phyloP scores from a whole-genome alignment of 768 basidiomycete species.

The Tephrocybe sp. region DNA sequence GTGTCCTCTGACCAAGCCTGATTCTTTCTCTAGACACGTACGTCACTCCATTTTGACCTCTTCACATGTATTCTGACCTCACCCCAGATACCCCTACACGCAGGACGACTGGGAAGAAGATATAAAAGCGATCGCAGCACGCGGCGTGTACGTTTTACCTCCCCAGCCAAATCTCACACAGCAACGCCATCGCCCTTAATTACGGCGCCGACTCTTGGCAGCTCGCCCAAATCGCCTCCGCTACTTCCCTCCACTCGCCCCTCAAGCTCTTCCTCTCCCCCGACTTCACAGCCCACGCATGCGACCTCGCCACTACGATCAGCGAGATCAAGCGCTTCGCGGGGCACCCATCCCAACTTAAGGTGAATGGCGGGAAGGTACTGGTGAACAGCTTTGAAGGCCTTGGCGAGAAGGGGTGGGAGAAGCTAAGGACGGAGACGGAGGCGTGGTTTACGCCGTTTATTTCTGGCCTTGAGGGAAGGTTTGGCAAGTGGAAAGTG shows the following conservation, averaged over 20 bases:
- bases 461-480: constrained; percentile 51
- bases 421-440: constrained; percentile 44
- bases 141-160: constrained; percentile 33
- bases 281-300: constrained; percentile 54
- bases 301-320: constrained; percentile 42
- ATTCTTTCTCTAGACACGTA: constrained; percentile 39
- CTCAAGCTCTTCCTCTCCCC: constrained; percentile 61
- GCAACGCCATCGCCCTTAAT: constrained; percentile 66
- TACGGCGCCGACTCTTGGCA: constrained; percentile 58
- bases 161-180: constrained; percentile 28
- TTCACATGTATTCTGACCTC: neutral
- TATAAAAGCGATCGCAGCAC: constrained; percentile 38
- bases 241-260: constrained; percentile 34
- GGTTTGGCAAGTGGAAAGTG: constrained; percentile 45
- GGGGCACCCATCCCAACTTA: constrained; percentile 54
- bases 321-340: constrained; percentile 45
- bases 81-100: constrained; percentile 37
- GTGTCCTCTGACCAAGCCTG: neutral
- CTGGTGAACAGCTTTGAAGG: constrained; percentile 66
- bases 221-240: constrained; percentile 42
- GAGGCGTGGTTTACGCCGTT: constrained; percentile 53
- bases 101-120: constrained; percentile 41
- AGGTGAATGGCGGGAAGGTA: constrained; percentile 47
- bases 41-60: constrained; percentile 10
- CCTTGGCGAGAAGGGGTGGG: constrained; percentile 54